Conservation (phyloP, 257 asterid species). For the Primulina huaijiensis region DNA sequence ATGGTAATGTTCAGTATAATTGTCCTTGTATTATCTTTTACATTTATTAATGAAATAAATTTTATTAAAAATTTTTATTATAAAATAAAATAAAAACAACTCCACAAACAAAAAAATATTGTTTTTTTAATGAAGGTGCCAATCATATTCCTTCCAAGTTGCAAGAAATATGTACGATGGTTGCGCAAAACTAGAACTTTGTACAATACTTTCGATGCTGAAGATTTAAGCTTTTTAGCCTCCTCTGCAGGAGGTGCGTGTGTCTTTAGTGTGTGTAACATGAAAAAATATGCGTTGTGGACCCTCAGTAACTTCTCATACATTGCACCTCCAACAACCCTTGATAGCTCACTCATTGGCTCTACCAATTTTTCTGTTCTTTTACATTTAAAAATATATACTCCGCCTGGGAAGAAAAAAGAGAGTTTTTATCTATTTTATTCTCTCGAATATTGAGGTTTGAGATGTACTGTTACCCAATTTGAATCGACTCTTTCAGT, state of each 20-base stretch:
- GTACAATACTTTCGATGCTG: conserved; percentile 14
- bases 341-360: not conserved
- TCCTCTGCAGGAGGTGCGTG: conserved; percentile 32
- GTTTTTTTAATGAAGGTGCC: not conserved
- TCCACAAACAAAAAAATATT: not conserved
- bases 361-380: not conserved
- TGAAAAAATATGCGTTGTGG: conserved; percentile 28
- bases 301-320: conserved; percentile 30
- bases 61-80: too few relatives aligned
- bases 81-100: too few relatives aligned
- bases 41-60: too few relatives aligned
- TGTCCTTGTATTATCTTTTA: too few relatives aligned
- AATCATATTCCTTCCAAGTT: conserved; percentile 17
- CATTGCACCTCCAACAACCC: conserved; percentile 35
- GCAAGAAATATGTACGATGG: conserved; percentile 6
- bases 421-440: not conserved
- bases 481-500: conserved; percentile 19
- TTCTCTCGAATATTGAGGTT: conserved; percentile 3
- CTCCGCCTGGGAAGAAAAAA: not conserved
- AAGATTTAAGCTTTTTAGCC: conserved; percentile 28
- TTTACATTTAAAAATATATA: not conserved
- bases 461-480: conserved; percentile 5
- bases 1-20: too few relatives aligned
- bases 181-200: conserved; percentile 6
- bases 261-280: conserved; percentile 30